Evolutionary conservation across 1,139 yeast genomes (phyloP).

Genomic region (Hyphopichia buzzinii): DNA sequence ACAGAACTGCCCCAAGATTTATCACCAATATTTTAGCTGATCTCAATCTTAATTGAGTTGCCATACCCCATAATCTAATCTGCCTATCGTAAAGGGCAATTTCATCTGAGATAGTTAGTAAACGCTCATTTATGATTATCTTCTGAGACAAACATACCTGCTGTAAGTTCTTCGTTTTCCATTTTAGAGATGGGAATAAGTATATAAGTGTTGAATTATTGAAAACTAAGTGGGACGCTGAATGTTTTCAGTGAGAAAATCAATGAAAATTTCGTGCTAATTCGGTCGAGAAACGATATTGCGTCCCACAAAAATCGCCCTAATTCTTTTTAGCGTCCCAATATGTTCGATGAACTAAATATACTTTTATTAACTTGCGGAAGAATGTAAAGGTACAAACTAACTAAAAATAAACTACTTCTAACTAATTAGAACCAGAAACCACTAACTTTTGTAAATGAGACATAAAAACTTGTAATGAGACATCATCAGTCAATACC

Average conservation of each 20-base stretch:
- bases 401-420: background rate
- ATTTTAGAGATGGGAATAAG: background rate
- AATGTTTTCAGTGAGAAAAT: no score
- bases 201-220: background rate
- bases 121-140: no score
- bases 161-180: constrained; percentile 9
- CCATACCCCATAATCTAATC: constrained; percentile 94
- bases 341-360: background rate
- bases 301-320: background rate
- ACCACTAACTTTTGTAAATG: constrained; percentile 86
- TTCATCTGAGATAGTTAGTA: constrained; percentile 51
- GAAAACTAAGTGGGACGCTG: background rate
- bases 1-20: constrained; percentile 70
- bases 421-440: constrained; percentile 36
- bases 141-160: constrained; percentile 12
- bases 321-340: no score
- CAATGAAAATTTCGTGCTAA: background rate
- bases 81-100: constrained; percentile 93
- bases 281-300: background rate
- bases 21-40: constrained; percentile 69
- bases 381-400: background rate
- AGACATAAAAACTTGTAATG: constrained; percentile 86
- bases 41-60: constrained; percentile 80
- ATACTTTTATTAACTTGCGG: background rate
- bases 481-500: constrained; percentile 93